Evolutionary conservation across 768 basidiomycete species (phyloP), one percentile per base, ranked within the genome.

Genomic region (Mycena albidolilacea): DNA sequence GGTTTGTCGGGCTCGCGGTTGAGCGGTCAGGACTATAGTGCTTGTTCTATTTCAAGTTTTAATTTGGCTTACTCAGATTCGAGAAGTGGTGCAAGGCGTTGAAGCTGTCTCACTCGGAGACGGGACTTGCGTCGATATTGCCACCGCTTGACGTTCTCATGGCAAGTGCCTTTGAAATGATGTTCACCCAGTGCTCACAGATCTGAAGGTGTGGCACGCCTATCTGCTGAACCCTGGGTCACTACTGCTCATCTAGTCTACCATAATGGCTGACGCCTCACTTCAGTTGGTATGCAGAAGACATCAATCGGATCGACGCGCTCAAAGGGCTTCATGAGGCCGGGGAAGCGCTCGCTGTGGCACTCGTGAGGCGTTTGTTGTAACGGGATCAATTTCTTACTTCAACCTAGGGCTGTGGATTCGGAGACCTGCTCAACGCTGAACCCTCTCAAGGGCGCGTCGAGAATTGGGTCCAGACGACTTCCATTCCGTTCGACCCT

Each of bases 141-240:
- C 74, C 74, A 9, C 74, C 74, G 4, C 17, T 72, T 8, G 74
- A 75, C 41, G 74, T 75, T 46, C 57, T 75, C 10, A 75, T 75
- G 74, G 74, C 71, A 17, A 6, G 61, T 63, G 5, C 3, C 30
- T 41, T 39, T 21, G 4, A 14, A 44, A 17, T 55, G n/a, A 5
- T 23, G 15, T 19, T 50, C 48, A 6, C 19, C 17, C 6, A 35
- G 14, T 54, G 11, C 46, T 71, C 19, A 67, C 37, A 23, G n/a
- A 30, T n/a, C 17, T 10, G 19, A 37, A 82, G 81, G 80, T 83
- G 9, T 83, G 82, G 83, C 84, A 85, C 68, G 76, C 84, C 1
- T 85, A 85, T 69, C 78, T 83, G 77, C 73, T 85, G 10, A 80
- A 77, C 38, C 72, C 72, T 15, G 54, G 77, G 81, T 71, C 21